Evolutionary conservation across 495 filamentous ascomycete species (phyloP).

Genomic region (Friedmanniomyces simplex): DNA sequence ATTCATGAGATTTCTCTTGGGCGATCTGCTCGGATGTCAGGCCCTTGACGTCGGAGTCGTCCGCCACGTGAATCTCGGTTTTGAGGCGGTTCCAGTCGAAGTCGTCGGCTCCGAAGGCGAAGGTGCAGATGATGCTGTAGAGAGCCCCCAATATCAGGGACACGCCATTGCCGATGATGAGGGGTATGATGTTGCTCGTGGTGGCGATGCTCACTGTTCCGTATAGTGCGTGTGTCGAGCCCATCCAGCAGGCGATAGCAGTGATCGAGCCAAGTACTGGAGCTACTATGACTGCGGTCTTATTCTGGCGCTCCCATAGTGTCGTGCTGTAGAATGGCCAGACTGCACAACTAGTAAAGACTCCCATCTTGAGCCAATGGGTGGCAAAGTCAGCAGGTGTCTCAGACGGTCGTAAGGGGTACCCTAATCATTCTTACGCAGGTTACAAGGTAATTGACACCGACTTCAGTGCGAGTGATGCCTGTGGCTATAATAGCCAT

Average conservation of each 20-base stretch:
- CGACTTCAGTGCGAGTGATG: conserved; percentile 20
- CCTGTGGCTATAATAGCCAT: conserved; percentile 33
- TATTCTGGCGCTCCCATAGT: conserved; percentile 20
- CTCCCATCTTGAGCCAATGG: not conserved
- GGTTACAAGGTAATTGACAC: conserved; percentile 21
- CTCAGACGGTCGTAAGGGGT: not conserved
- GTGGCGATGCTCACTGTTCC: conserved; percentile 19
- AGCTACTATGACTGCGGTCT: conserved; percentile 17
- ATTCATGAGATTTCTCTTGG: not conserved
- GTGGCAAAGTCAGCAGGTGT: not conserved
- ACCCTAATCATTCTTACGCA: conserved; percentile 14
- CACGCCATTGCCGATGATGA: conserved; percentile 2
- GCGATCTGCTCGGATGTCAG: not conserved
- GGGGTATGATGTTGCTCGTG: conserved; percentile 5
- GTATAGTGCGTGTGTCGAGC: conserved; percentile 15
- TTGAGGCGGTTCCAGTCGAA: conserved; percentile 3
- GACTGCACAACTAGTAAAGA: conserved; percentile 20
- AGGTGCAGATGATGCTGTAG: conserved; percentile 5
- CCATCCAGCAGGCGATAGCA: conserved; percentile 22
- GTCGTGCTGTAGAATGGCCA: conserved; percentile 22
- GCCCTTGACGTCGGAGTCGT: conserved; percentile 5
- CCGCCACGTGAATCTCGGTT: not conserved
- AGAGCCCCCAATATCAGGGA: not conserved
- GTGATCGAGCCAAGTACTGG: conserved; percentile 16
- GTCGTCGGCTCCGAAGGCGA: conserved; percentile 1